Evolutionary conservation across 495 filamentous ascomycete species (phyloP), one percentile per base, ranked within the genome.

Genomic region (Astrothelium macrocarpum): DNA sequence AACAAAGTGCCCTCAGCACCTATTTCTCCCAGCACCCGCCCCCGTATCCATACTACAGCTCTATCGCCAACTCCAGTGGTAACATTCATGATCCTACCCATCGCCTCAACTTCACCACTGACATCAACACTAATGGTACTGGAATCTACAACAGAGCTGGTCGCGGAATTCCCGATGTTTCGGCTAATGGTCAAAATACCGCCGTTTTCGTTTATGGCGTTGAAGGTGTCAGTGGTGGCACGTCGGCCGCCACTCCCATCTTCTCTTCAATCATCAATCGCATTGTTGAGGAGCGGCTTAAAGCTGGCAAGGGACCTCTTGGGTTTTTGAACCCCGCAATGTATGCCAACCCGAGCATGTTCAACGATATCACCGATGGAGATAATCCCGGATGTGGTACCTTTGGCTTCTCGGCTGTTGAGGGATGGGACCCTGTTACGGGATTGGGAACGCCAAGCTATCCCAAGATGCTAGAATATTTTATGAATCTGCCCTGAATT

Each of bases 111-210:
- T 26, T 67, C 16, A 59, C 61, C 1, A 36, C 5, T 25, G 61
- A 64, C 10, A n/a, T 16, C 23, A 78, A 73, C 45, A 74, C 71
- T 28, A 59, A 14, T 32, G 59, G 49, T 23, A 75, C 71, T 28
- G 78, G 80, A 29, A 71, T 74, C 4, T 81, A 77, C 60, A 78
- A 85, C 65, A 78, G 79, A 10, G 76, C 77, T 9, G 84, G 84
- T 0, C 80, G 87, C 31, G 87, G 79, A 4, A 86, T 82, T 62
- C 87, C 87, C 0, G 87, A 90, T 61, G 79, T 90, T 20, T 71
- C 82, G 2, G 86, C 85, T 20, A 76, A 84, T 16, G 84, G 80
- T 20, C 81, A 79, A 7, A 80, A 82, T 39, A 78, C 85, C 62
- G 69, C 77, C 23, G 74, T 59, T 1, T 43, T 42, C 23, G 32